These are phyloP conservation scores for Chrysanthemum seticuspe DNA, from an alignment of 129 eudicot species.

Conservation along the genomic window DNA sequence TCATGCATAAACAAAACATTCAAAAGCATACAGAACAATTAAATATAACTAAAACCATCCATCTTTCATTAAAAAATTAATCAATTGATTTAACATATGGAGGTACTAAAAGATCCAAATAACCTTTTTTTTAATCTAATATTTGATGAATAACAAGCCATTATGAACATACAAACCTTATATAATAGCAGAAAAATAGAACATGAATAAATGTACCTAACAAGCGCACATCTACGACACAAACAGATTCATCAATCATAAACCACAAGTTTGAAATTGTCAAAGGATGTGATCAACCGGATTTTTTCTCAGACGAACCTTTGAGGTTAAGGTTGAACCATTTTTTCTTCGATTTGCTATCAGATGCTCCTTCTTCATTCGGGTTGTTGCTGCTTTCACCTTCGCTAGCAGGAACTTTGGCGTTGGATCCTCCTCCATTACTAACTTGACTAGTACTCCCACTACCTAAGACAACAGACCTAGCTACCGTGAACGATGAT, in stretches of 20 bases:
- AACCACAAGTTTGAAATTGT: constrained; percentile 16
- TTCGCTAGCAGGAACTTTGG: constrained; percentile 51
- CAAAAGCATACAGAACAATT: too few species aligned
- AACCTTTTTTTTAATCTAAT: constrained; percentile 1
- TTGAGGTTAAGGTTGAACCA: constrained; percentile 81
- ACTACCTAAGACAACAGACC: constrained; percentile 42
- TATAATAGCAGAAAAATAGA: constrained; percentile 10
- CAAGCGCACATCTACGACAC: not conserved
- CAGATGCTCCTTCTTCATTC: constrained; percentile 68
- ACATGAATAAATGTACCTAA: not conserved
- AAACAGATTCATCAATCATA: constrained; percentile 15
- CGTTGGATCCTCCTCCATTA: constrained; percentile 48
- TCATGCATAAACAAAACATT: too few species aligned
- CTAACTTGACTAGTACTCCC: constrained; percentile 39
- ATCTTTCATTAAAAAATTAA: constrained; percentile 13
- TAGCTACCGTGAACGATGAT: constrained; percentile 67
- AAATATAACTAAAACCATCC: not conserved
- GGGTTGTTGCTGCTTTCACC: constrained; percentile 62
- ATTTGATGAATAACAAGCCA: constrained; percentile 20
- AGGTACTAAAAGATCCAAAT: constrained; percentile 18
- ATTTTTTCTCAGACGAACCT: constrained; percentile 64
- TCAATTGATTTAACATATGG: constrained; percentile 17
- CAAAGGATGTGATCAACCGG: constrained; percentile 19
- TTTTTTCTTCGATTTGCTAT: constrained; percentile 63
- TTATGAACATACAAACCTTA: constrained; percentile 31